phyloP scores from a whole-genome alignment of 257 asterid genomes.

The Solanum phureja region DNA sequence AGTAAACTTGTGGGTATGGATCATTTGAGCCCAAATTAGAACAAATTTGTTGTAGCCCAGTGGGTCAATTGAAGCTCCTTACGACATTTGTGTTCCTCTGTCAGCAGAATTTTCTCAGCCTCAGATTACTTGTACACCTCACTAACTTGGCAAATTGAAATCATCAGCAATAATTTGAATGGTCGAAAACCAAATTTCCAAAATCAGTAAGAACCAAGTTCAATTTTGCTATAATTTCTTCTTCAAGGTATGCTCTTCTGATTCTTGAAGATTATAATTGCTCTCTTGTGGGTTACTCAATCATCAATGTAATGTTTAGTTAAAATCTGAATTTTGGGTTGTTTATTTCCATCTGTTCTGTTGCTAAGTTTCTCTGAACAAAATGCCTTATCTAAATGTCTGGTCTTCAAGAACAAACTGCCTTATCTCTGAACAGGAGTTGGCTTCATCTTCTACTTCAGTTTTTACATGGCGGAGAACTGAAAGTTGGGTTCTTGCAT shows the following conservation, averaged over 20 bases:
- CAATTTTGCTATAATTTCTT: not conserved
- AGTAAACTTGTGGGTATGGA: not conserved
- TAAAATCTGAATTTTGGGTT: constrained; percentile 1
- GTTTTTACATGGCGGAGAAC: constrained; percentile 23
- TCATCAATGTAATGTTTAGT: not conserved
- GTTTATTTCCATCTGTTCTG: not conserved
- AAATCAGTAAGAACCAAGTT: not conserved
- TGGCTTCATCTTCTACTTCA: constrained; percentile 17
- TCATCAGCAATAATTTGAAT: not conserved
- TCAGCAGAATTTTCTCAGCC: not conserved
- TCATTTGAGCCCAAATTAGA: not conserved
- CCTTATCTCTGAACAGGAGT: not conserved
- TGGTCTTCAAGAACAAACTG: constrained; percentile 21
- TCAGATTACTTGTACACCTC: not conserved
- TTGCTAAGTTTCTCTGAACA: constrained; percentile 4
- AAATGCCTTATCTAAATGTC: constrained; percentile 64
- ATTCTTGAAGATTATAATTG: not conserved
- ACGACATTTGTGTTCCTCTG: not conserved
- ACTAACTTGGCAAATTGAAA: not conserved
- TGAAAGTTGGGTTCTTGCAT: constrained; percentile 22
- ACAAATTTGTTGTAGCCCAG: not conserved
- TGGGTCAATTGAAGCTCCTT: not conserved
- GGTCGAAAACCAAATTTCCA: not conserved
- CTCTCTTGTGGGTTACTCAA: not conserved
- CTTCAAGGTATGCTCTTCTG: not conserved